phyloP scores from a whole-genome alignment of 169 alveolate species.

The Plasmodium sp. region DNA sequence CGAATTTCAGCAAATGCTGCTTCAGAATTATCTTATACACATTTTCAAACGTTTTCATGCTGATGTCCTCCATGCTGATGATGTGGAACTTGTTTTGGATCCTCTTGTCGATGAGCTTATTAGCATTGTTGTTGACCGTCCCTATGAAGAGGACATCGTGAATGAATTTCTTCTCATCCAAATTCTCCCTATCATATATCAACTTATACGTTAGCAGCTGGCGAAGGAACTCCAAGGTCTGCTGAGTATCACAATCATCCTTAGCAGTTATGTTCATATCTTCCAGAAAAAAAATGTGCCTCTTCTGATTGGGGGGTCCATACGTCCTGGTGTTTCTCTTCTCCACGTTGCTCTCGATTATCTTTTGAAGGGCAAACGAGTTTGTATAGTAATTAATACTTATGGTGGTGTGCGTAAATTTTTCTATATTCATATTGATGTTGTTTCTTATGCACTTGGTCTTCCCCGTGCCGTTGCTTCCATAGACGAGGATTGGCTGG shows the following conservation, averaged over 20 bases:
- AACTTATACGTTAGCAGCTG: conserved; percentile 91
- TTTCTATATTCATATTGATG: conserved; percentile 72
- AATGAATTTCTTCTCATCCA: conserved; percentile 93
- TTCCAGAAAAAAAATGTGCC: conserved; percentile 93
- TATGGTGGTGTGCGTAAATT: conserved; percentile 63
- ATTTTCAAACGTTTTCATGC: conserved; percentile 87
- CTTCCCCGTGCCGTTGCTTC: conserved; percentile 70
- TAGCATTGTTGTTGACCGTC: conserved; percentile 96
- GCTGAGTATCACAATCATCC: conserved; percentile 95
- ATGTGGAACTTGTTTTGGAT: conserved; percentile 94
- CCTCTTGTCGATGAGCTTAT: conserved; percentile 94
- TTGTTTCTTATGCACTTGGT: conserved; percentile 69
- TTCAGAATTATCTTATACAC: conserved; percentile 90
- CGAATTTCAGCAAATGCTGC: conserved; percentile 91
- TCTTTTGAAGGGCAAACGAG: conserved; percentile 86
- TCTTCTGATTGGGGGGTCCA: conserved; percentile 95
- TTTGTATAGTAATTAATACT: conserved; percentile 67
- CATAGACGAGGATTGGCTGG: conserved; percentile 58
- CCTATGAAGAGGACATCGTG: conserved; percentile 95
- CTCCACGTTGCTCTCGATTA: conserved; percentile 89
- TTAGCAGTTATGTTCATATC: conserved; percentile 96
- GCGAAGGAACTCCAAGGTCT: conserved; percentile 92
- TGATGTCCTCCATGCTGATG: conserved; percentile 90
- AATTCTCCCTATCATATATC: conserved; percentile 91
- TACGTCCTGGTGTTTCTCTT: conserved; percentile 92